Evolutionary conservation across 2,329 filamentous ascomycete genomes (phyloP).

Genomic region (Cercospora citrullina): DNA sequence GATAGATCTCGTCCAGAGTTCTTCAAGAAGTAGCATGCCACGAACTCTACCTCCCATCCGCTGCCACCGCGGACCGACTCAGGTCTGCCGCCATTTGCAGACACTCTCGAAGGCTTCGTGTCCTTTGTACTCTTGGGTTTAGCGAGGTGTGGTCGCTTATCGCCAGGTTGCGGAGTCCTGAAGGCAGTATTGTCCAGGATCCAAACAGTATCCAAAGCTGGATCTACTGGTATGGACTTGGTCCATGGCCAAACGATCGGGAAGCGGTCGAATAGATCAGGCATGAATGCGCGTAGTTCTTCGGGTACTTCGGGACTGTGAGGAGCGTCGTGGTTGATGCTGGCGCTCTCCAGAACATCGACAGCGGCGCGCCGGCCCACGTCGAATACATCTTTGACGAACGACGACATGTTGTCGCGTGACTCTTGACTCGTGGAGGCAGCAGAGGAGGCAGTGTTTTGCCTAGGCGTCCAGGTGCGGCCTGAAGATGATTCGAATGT

Average conservation of each 20-base stretch:
- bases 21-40: conserved; percentile 77
- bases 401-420: conserved; percentile 29
- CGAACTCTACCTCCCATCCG: conserved; percentile 77
- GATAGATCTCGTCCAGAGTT: conserved; percentile 67
- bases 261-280: conserved; percentile 41
- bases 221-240: conserved; percentile 50
- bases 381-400: conserved; percentile 32
- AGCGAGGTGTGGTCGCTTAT: conserved; percentile 26
- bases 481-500: background rate
- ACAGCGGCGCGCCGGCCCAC: conserved; percentile 34
- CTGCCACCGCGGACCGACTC: conserved; percentile 32
- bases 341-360: conserved; percentile 29
- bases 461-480: background rate
- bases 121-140: conserved; percentile 24
- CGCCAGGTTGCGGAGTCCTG: conserved; percentile 44
- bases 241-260: conserved; percentile 56
- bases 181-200: conserved; percentile 87
- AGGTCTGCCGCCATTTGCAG: conserved; percentile 35
- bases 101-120: conserved; percentile 28
- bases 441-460: conserved; percentile 9
- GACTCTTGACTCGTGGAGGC: conserved; percentile 8
- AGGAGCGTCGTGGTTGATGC: conserved; percentile 34
- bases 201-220: conserved; percentile 75
- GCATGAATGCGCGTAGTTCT: conserved; percentile 36
- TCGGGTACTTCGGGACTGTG: conserved; percentile 38